Conservation (phyloP, 2,329 filamentous ascomycete species). For the Sphaerulina vaccinii region DNA sequence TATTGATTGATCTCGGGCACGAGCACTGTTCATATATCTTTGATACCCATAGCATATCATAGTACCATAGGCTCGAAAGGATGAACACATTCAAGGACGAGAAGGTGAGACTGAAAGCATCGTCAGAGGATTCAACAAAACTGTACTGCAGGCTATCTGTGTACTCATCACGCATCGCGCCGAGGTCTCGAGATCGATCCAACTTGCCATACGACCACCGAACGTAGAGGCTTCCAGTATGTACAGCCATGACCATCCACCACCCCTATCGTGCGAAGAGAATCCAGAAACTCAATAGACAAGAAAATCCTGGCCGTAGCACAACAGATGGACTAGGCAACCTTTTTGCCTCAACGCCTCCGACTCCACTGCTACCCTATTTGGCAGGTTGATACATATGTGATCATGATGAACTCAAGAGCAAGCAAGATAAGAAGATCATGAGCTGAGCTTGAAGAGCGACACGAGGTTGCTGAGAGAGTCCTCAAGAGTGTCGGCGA, state of each 20-base stretch:
- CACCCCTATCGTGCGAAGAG: neutral
- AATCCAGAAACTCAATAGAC: neutral
- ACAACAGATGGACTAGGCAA: neutral
- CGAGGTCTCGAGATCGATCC: conserved; percentile 8
- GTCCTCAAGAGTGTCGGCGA: conserved; percentile 34
- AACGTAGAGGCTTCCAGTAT: conserved; percentile 4
- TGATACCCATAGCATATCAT: neutral
- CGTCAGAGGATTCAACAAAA: neutral
- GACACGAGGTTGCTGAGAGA: conserved; percentile 38
- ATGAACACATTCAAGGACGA: neutral
- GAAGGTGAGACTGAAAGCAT: neutral
- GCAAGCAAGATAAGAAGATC: conserved; percentile 6
- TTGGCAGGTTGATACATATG: conserved; percentile 1
- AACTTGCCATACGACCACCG: conserved; percentile 5
- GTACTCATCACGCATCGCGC: conserved; percentile 17
- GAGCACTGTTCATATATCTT: neutral
- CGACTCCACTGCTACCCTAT: conserved; percentile 16
- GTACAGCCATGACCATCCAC: conserved; percentile 9
- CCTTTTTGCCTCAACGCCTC: conserved; percentile 2
- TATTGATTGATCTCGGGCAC: neutral
- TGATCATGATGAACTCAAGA: conserved; percentile 2
- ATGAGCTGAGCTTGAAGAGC: conserved; percentile 36
- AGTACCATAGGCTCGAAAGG: neutral
- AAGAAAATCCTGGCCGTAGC: conserved; percentile 7
- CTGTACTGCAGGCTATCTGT: conserved; percentile 17